These are phyloP conservation scores for Penicillium italicum DNA, from an alignment of 2,329 filamentous ascomycete genomes.

Conservation along the genomic window DNA sequence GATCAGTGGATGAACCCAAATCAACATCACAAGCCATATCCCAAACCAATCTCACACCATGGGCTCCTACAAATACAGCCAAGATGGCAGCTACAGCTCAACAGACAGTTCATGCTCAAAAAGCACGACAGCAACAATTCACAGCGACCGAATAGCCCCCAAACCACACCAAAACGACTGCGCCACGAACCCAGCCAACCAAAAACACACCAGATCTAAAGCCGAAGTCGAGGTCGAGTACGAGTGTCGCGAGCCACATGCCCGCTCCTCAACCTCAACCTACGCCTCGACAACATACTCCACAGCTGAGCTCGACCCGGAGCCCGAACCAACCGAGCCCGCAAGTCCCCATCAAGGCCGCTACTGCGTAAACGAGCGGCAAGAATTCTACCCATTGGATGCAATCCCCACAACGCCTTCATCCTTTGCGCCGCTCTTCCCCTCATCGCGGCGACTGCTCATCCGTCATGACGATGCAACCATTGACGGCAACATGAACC, in stretches of 20 bases:
- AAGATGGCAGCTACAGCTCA: slow-evolving; percentile 36
- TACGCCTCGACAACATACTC: slow-evolving; percentile 72
- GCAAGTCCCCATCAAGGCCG: slow-evolving; percentile 17
- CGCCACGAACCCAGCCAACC: not conserved
- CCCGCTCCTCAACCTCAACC: slow-evolving; percentile 67
- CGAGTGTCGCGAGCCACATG: slow-evolving; percentile 7
- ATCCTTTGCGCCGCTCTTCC: slow-evolving; percentile 81
- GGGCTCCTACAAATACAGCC: slow-evolving; percentile 30
- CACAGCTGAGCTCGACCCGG: slow-evolving; percentile 50
- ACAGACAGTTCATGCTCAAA: slow-evolving; percentile 40
- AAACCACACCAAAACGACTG: slow-evolving; percentile 21
- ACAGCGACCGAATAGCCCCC: slow-evolving; percentile 33
- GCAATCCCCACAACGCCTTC: slow-evolving; percentile 73
- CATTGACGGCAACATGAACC: slow-evolving; percentile 91
- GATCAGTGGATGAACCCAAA: slow-evolving; percentile 6
- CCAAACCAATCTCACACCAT: slow-evolving; percentile 17
- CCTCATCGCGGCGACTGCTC: slow-evolving; percentile 72
- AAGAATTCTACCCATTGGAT: slow-evolving; percentile 61
- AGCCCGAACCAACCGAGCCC: slow-evolving; percentile 28
- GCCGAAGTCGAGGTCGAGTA: not conserved
- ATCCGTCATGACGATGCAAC: slow-evolving; percentile 91
- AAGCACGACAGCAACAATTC: slow-evolving; percentile 40
- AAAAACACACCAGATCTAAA: not conserved
- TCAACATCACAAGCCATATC: not conserved
- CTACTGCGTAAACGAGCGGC: slow-evolving; percentile 50